A percentile compares a stretch with the other conserved stretches of the same genome.
Evolutionary conservation across 2,329 filamentous ascomycete species (phyloP).

Genomic region (Colletotrichum musae): DNA sequence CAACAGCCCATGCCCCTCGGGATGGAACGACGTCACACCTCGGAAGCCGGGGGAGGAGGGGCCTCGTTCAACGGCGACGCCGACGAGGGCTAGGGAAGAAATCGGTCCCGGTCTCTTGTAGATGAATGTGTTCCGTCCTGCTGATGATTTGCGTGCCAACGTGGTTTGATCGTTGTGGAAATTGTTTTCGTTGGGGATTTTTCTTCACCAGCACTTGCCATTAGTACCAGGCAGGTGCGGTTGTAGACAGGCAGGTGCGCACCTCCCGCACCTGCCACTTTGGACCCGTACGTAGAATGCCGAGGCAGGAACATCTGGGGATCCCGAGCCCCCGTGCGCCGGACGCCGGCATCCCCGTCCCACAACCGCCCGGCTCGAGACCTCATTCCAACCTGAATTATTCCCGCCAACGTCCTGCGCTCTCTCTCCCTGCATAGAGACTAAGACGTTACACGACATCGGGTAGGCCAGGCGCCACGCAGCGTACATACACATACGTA

Average conservation of each 20-base stretch:
- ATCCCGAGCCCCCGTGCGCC: constrained; percentile 20
- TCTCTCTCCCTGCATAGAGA: background rate
- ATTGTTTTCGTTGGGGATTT: too few relatives aligned
- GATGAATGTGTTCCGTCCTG: background rate
- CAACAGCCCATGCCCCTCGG: background rate
- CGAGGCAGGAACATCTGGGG: constrained; percentile 4
- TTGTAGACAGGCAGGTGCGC: too few relatives aligned
- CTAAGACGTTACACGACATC: too few relatives aligned
- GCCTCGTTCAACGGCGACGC: constrained; percentile 13
- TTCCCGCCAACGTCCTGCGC: background rate
- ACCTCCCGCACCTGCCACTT: too few relatives aligned
- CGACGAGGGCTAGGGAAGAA: constrained; percentile 7
- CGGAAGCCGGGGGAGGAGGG: constrained; percentile 1
- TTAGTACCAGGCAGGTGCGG: too few relatives aligned
- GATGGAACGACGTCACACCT: constrained; percentile 22
- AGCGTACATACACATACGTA: background rate
- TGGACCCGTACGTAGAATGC: background rate
- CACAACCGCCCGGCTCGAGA: constrained; percentile 3
- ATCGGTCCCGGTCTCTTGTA: background rate
- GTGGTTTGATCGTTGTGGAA: too few relatives aligned
- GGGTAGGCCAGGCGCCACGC: too few relatives aligned
- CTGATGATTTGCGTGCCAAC: too few relatives aligned
- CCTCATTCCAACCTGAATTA: too few relatives aligned
- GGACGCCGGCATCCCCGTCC: constrained; percentile 10
- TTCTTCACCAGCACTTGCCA: too few relatives aligned